A percentile compares a stretch with the other conserved stretches of the same genome.
Evolutionary conservation across 371 early-diverging fungal genomes (phyloP).

Genomic region (Encephalitozoon intestinalis): DNA sequence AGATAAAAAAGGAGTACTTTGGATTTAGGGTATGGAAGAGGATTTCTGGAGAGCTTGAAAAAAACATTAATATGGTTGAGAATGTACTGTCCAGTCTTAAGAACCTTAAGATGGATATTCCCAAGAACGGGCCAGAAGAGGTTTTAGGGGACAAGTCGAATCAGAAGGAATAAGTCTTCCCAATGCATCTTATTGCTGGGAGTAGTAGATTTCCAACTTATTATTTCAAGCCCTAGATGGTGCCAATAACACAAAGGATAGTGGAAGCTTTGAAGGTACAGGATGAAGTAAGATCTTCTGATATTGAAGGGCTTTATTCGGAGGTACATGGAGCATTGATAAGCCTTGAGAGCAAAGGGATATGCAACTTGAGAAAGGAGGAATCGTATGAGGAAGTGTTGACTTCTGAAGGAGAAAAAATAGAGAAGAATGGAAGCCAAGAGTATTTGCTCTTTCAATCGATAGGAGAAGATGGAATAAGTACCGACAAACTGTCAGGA

Average conservation of each 20-base stretch:
- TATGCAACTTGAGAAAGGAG: conserved; percentile 18
- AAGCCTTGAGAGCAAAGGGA: conserved; percentile 41
- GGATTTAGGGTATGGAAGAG: background rate
- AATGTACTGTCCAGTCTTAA: background rate
- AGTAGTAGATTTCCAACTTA: background rate
- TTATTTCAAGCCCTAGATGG: background rate
- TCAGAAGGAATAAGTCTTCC: background rate
- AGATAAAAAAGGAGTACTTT: conserved; percentile 15
- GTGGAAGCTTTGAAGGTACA: background rate
- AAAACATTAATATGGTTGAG: background rate
- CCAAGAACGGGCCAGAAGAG: background rate
- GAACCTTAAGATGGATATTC: background rate
- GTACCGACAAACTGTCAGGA: background rate
- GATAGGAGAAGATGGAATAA: conserved; percentile 20
- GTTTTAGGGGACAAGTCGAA: background rate
- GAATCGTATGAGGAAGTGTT: conserved; percentile 13
- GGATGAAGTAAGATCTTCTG: conserved; percentile 9
- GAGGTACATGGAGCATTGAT: conserved; percentile 46
- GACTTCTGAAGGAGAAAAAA: conserved; percentile 49
- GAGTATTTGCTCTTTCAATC: conserved; percentile 47
- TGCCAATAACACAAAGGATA: background rate
- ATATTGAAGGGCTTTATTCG: background rate
- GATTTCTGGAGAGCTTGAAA: background rate
- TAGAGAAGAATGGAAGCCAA: conserved; percentile 47
- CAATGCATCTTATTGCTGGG: too few relatives aligned